Evolutionary conservation across 371 early-diverging fungal genomes (phyloP).

Genomic region (Actinomortierella wolfii): DNA sequence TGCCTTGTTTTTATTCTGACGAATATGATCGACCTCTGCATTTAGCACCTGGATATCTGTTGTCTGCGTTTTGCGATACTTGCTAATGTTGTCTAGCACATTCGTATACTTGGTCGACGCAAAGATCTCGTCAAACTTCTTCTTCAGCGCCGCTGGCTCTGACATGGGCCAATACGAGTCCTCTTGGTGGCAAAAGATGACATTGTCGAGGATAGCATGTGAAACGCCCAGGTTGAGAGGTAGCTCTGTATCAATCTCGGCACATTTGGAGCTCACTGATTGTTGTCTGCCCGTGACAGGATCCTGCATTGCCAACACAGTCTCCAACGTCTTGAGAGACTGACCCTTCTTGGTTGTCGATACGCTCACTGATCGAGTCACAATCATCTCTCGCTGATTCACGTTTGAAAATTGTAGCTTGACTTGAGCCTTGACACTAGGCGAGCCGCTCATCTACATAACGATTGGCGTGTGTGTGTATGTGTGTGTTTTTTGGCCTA

Average conservation of each 20-base stretch:
- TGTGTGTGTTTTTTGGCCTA: background rate
- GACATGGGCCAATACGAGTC: conserved; percentile 98
- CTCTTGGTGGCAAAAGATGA: conserved; percentile 99
- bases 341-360: conserved; percentile 69
- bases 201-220: conserved; percentile 95
- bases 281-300: conserved; percentile 65
- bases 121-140: conserved; percentile 99
- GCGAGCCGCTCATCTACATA: conserved; percentile 74
- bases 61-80: conserved; percentile 73
- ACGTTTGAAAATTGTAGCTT: conserved; percentile 87
- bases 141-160: conserved; percentile 92
- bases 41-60: conserved; percentile 71
- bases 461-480: background rate
- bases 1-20: conserved; percentile 75
- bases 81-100: conserved; percentile 86
- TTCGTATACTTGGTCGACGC: conserved; percentile 92
- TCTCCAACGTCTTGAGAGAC: conserved; percentile 90
- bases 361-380: conserved; percentile 80
- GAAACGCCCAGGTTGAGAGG: conserved; percentile 90
- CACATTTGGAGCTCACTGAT: conserved; percentile 80
- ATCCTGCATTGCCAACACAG: conserved; percentile 66
- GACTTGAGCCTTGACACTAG: conserved; percentile 95
- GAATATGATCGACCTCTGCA: conserved; percentile 68
- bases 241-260: conserved; percentile 90
- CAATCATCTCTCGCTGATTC: conserved; percentile 75